Evolutionary conservation across 2,329 filamentous ascomycete genomes (phyloP), one percentile per base, ranked within the genome.

Genomic region (Ceratocystiopsis sp.): DNA sequence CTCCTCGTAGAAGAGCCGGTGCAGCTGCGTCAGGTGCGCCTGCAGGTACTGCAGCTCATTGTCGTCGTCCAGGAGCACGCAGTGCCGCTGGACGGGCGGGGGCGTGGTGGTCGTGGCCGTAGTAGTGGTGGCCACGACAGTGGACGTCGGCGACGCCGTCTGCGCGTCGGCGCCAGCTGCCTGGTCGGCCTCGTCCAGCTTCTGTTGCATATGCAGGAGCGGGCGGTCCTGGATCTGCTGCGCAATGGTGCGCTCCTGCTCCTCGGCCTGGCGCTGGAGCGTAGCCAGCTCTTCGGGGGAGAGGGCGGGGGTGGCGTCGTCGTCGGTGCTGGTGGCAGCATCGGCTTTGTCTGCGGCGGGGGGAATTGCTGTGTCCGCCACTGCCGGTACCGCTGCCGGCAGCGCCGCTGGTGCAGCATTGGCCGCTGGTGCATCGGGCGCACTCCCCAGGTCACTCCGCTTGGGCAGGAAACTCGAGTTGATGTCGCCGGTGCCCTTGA

Each of bases 381-480:
- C n/a, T n/a, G n/a, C n/a, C n/a, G n/a, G n/a, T n/a, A n/a, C n/a
- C n/a, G n/a, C n/a, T n/a, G n/a, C n/a, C n/a, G n/a, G n/a, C n/a
- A n/a, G n/a, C n/a, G n/a, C n/a, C n/a, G n/a, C n/a, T n/a, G n/a
- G n/a, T n/a, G n/a, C n/a, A n/a, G n/a, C n/a, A n/a, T n/a, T n/a
- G n/a, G n/a, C 7, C 9, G 35, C 14, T 8, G 15, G 4, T 6
- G n/a, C n/a, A 15, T 1, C 13, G 13, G 34, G 34, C n/a, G 34
- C 7, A 7, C 7, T 7, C 29, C 7, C 29, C 21, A 73, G 59
- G 53, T 78, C 68, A 52, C 72, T 61, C 46, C 71, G 77, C 59
- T 93, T 93, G 0, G 91, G 91, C 42, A 98, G 61, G 57, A 96
- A 98, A 57, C 84, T 94, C 13, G 89, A 93, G 64, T 98, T 98